Conservation (phyloP, 257 asterid genomes). For the Nicotiana tabacum region DNA sequence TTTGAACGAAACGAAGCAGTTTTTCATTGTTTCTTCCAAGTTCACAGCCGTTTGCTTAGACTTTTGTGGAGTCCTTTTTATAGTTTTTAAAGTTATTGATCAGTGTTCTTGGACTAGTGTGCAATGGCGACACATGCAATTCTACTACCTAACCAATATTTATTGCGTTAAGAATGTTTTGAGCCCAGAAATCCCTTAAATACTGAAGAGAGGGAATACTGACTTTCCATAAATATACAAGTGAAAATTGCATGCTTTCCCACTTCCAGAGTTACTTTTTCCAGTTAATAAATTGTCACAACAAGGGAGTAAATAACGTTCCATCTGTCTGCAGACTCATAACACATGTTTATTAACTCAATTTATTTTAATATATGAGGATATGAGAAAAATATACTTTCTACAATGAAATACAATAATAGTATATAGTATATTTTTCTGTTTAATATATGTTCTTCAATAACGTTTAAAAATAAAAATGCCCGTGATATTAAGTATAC, state of each 20-base stretch:
- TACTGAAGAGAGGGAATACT: not conserved
- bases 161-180: not conserved
- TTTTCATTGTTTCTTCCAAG: not conserved
- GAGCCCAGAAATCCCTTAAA: not conserved
- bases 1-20: not conserved
- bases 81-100: not conserved
- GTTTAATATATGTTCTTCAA: too few species aligned
- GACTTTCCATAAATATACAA: slow-evolving; percentile 1
- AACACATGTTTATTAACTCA: too few species aligned
- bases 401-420: too few species aligned
- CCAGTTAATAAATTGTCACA: not conserved
- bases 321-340: not conserved
- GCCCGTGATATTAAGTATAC: not conserved
- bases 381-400: too few species aligned
- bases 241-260: not conserved
- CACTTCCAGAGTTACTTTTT: not conserved
- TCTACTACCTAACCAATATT: not conserved
- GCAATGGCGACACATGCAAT: not conserved
- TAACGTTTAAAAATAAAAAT: not conserved
- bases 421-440: too few species aligned
- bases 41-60: not conserved
- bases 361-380: too few species aligned
- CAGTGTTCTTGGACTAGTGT: slow-evolving; percentile 3
- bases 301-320: not conserved
- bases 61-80: not conserved